Evolutionary conservation across 1,284 basidiomycete species (phyloP).

Genomic region (Chondrostereum purpureum): DNA sequence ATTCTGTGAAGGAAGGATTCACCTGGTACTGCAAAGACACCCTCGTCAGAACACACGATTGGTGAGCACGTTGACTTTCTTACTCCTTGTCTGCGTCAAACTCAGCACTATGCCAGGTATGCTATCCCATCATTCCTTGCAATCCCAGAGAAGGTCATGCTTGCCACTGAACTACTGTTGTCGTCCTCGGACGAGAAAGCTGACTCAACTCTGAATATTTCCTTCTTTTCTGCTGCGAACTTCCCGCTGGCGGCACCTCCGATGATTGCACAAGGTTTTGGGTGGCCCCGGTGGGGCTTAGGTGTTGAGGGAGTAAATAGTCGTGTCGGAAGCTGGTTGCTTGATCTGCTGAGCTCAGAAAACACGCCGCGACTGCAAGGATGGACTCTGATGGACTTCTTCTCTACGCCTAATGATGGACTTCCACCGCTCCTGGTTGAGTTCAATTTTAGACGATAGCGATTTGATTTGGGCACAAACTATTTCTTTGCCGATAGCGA

Average conservation of each 20-base stretch:
- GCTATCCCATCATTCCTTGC: constrained; percentile 66
- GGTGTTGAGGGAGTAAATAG: constrained; percentile 81
- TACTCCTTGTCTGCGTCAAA: constrained; percentile 1
- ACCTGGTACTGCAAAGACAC: constrained; percentile 68
- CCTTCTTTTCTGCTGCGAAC: constrained; percentile 76
- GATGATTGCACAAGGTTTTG: constrained; percentile 71
- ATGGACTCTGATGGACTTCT: constrained; percentile 73
- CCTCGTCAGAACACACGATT: constrained; percentile 72
- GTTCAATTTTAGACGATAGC: constrained; percentile 69
- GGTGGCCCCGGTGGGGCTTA: constrained; percentile 66
- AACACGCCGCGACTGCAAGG: constrained; percentile 46
- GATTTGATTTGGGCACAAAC: too few species aligned
- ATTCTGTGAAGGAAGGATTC: constrained; percentile 66
- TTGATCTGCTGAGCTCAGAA: constrained; percentile 37
- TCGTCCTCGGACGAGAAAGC: constrained; percentile 32
- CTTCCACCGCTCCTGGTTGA: constrained; percentile 67
- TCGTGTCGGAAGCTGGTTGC: constrained; percentile 65
- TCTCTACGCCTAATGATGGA: constrained; percentile 44
- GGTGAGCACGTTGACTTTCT: constrained; percentile 47
- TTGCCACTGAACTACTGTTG: constrained; percentile 48
- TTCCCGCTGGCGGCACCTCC: constrained; percentile 75
- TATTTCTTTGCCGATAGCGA: too few species aligned
- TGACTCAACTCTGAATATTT: constrained; percentile 58
- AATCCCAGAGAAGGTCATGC: constrained; percentile 71
- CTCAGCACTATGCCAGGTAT: constrained; percentile 47